These are phyloP conservation scores for Lichtheimia hyalospora DNA, from an alignment of 371 early-diverging fungal species.

Conservation along the genomic window DNA sequence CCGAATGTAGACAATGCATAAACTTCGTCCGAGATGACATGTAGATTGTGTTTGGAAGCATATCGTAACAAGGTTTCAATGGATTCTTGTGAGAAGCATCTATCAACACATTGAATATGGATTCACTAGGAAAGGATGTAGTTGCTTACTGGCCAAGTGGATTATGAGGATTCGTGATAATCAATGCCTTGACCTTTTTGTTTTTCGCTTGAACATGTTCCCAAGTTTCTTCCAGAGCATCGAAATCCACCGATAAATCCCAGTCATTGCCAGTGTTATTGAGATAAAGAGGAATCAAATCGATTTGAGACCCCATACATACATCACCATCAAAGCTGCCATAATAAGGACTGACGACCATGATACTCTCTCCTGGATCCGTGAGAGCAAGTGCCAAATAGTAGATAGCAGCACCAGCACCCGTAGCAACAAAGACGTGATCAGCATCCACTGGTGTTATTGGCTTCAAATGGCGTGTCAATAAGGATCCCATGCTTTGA, in stretches of 20 bases:
- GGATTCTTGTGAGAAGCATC: conserved; percentile 51
- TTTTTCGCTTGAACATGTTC: conserved; percentile 34
- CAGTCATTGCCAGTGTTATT: conserved; percentile 4
- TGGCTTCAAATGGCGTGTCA: conserved; percentile 64
- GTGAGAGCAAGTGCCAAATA: conserved; percentile 59
- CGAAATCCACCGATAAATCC: conserved; percentile 25
- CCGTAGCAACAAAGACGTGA: conserved; percentile 63
- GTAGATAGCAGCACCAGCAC: conserved; percentile 68
- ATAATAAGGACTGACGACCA: conserved; percentile 76
- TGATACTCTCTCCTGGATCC: conserved; percentile 72
- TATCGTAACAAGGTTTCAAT: conserved; percentile 60
- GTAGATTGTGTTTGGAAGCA: conserved; percentile 63
- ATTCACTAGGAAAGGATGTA: neutral
- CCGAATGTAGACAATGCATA: conserved; percentile 74
- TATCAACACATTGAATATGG: conserved; percentile 2
- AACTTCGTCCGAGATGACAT: conserved; percentile 80
- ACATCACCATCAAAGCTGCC: conserved; percentile 73
- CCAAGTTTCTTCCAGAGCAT: conserved; percentile 40
- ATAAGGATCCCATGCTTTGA: conserved; percentile 46
- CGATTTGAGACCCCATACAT: conserved; percentile 48
- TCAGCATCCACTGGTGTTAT: conserved; percentile 36
- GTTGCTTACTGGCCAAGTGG: conserved; percentile 53
- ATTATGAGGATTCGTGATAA: conserved; percentile 73
- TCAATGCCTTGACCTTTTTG: conserved; percentile 47
- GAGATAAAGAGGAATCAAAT: conserved; percentile 46